Base-by-base conservation (phyloP, 352 stramenopile genomes). In the Phytophthora nicotianae region DNA sequence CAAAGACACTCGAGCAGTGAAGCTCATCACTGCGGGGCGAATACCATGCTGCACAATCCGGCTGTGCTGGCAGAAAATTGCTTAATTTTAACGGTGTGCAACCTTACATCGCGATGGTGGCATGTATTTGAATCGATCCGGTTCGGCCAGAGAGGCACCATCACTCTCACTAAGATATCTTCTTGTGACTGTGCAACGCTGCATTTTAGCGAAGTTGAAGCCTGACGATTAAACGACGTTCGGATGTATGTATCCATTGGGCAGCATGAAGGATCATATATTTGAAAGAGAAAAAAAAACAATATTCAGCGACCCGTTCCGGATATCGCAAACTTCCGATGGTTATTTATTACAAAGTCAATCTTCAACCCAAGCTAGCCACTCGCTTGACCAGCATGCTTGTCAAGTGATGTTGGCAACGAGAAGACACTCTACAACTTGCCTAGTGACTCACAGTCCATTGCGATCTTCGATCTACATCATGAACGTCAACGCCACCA, bases 401-500 rank as follows among this genome's bases (percentile, higher is more conserved):
- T 57, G 60, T 49, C 46, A 68, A 58, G 26, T 40, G 17, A 42
- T 58, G 60, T 20, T 24, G 20, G 23, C 14, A 55, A 40, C 33
- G 19, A 43, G 19, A 1, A 50, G 42, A 19, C 58, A 71, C 47
- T 71, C 49, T 41, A 29, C 35, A 62, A 59, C 43, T 71, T 68
- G 46, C 50, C 50, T 51, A 26, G 63, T 55, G 50, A 41, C 50
- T 11, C 58, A 50, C 42, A 69, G 35, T 46, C 41, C 29, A 50
- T 62, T 66, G 43, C 33, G 13, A 55, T 65, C 40, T 37, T 48
- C 24, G 42, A 14, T 2, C 26, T 10, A 23, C 17, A 19, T 21
- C 23, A 72, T 72, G 64, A 72, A 72, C 41, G 47, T 72, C 32
- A 68, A 68, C 48, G 58, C 64, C 46, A 68, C 24, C 58, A 65